phyloP scores from a whole-genome alignment of 139 green algal species.

The Astrephomene gubernaculifera region DNA sequence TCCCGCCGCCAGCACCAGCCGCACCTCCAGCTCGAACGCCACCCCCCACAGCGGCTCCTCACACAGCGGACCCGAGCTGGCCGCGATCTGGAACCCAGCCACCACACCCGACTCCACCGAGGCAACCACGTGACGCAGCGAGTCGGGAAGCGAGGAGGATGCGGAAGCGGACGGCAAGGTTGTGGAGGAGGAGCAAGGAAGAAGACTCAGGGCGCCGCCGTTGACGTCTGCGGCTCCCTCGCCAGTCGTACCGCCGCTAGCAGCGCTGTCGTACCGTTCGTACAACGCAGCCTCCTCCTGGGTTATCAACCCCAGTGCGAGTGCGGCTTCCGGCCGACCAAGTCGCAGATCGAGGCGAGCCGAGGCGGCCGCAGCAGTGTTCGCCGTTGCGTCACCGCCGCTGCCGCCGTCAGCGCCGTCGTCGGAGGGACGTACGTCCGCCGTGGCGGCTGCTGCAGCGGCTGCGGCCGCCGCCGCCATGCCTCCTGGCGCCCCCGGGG shows the following conservation, averaged over 20 bases:
- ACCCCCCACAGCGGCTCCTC: constrained; percentile 97
- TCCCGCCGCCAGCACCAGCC: too few relatives aligned
- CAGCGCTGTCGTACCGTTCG: background rate
- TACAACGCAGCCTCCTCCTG: background rate
- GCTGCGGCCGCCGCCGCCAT: background rate
- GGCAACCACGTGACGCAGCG: constrained; percentile 52
- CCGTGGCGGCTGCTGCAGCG: background rate
- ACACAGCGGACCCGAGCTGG: constrained; percentile 86
- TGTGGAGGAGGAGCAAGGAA: too few relatives aligned
- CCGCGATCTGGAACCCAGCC: constrained; percentile 93
- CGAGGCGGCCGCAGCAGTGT: background rate
- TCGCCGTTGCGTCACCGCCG: background rate
- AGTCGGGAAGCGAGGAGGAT: too few relatives aligned
- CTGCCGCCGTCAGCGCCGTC: background rate
- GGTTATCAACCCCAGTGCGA: constrained; percentile 41
- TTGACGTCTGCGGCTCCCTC: background rate
- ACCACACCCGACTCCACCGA: constrained; percentile 81
- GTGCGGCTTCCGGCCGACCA: background rate
- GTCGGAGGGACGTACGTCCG: too few relatives aligned
- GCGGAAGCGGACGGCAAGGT: too few relatives aligned
- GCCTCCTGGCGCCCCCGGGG: background rate
- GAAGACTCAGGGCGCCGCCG: too few relatives aligned
- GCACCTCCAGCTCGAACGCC: constrained; percentile 80
- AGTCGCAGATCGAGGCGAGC: constrained; percentile 7
- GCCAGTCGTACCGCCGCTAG: background rate